Evolutionary conservation across 768 basidiomycete genomes (phyloP), one percentile per base, ranked within the genome.

Genomic region (Favolaschia claudopus): DNA sequence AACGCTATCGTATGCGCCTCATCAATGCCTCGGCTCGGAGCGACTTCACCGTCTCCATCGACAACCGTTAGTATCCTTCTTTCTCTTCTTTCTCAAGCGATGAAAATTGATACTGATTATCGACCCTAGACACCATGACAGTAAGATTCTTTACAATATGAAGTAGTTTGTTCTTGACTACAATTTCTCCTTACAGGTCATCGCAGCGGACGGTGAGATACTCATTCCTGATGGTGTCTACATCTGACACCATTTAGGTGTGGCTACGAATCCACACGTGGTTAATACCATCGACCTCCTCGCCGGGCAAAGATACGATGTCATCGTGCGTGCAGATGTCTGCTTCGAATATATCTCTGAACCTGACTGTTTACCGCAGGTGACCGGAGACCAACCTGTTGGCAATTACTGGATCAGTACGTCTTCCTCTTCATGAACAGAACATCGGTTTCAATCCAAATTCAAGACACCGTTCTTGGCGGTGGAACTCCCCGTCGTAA

Each of bases 1-100:
- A 75, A 48, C 74, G 82, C 33, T 86, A 86, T 66, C 80, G 86
- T 37, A 79, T 87, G 72, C 82, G 85, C 12, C 52, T 87, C 14
- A 69, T 87, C 64, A 79, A 78, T 48, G 76, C 75, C 24, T 82
- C 83, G 19, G 84, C 84, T 55, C 73, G 79, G 33, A 75, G 76
- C 12, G 72, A 70, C 31, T 79, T 77, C 71, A 69, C 63, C 4
- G 73, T 80, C 58, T 77, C 76, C 0, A 65, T 80, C 24, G 76
- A 75, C 36, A 37, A 53, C 9, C 17, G 52, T 53, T 31, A 53
- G 40, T n/a, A n/a, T 48, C 22, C 9, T 22, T 43, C 5, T 43
- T 25, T 34, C 19, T 15, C 17, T 8, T n/a, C n/a, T n/a, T n/a
- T n/a, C n/a, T 5, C 9, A 17, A 6, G 2, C 12, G 19, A 7